Evolutionary conservation across 73 alveolate genomes (phyloP), one percentile per base, ranked within the genome.

Genomic region (Tetrahymena borealis): DNA sequence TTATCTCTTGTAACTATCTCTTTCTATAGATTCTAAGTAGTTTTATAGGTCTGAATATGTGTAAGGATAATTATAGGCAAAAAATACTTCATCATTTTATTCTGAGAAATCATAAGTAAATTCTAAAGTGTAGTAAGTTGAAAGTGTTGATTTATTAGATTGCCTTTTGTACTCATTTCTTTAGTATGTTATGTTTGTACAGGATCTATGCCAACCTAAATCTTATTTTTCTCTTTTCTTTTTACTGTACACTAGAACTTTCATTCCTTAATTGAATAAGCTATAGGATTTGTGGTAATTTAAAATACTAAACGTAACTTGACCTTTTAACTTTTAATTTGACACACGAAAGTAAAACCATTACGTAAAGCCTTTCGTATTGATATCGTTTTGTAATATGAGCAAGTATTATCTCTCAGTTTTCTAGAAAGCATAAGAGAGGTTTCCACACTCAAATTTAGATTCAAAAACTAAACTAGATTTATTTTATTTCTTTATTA

Each of bases 291-390:
- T 77, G 91, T 94, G 42, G 96, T 92, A 93, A 94, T 98, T 60
- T 92, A 43, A 5, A 96, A 95, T 39, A 94, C 96, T 91, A 98
- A 95, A 90, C 90, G 78, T 93, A 93, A 94, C 32, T 42, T 96
- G 79, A 91, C 91, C 90, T 97, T 94, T 94, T 91, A 90, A 37
- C 43, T 94, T 91, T 36, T 96, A 93, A 90, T 97, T 95, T 4
- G 96, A 78, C 15, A 97, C 99, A 39, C 99, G 77, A 93, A 97
- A 98, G 95, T 94, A 98, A 94, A 96, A 98, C 99, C 99, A 98
- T 95, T 97, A 96, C 5, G 99, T 98, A 94, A 96, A 98, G 24
- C 99, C 99, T 91, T 96, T 93, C 15, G 99, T 98, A 91, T 98
- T 97, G 37, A 98, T 97, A 94, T 98, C 99, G 93, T 98, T 98